phyloP scores from a whole-genome alignment of 441 rosid species.

The Corymbia citriodora region DNA sequence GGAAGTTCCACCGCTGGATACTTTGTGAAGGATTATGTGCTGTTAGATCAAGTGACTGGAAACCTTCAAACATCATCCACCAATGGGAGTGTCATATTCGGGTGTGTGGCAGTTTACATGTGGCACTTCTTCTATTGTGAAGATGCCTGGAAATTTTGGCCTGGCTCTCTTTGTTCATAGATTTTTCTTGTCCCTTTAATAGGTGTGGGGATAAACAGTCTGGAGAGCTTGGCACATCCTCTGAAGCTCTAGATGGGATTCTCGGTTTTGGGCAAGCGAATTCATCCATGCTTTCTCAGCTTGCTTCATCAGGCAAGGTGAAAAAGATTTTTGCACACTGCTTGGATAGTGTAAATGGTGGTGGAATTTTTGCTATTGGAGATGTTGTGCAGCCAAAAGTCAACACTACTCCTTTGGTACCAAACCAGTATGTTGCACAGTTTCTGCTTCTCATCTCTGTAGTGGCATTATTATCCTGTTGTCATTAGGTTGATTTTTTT shows the following conservation, averaged over 20 bases:
- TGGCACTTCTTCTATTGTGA: neutral
- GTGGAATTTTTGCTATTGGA: conserved; percentile 16
- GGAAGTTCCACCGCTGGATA: conserved; percentile 7
- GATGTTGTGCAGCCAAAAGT: conserved; percentile 10
- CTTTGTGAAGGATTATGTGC: conserved; percentile 3
- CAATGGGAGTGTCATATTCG: neutral
- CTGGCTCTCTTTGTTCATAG: neutral
- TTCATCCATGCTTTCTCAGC: conserved; percentile 16
- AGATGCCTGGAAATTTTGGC: neutral
- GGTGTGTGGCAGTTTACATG: neutral
- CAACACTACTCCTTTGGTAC: conserved; percentile 14
- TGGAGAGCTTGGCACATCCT: neutral
- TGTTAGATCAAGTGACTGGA: conserved; percentile 4
- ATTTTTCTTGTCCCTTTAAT: neutral
- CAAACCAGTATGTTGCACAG: conserved; percentile 3
- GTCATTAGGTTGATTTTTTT: neutral
- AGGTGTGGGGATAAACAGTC: neutral
- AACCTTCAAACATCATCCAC: neutral
- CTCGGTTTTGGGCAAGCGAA: conserved; percentile 11
- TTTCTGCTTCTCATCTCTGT: neutral
- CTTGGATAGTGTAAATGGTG: conserved; percentile 10
- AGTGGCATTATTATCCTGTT: neutral
- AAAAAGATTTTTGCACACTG: conserved; percentile 20
- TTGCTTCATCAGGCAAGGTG: conserved; percentile 15
- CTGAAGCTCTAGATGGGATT: conserved; percentile 15